Base-by-base conservation (phyloP, 2,329 filamentous ascomycete species). In the Aspergillus sojae region DNA sequence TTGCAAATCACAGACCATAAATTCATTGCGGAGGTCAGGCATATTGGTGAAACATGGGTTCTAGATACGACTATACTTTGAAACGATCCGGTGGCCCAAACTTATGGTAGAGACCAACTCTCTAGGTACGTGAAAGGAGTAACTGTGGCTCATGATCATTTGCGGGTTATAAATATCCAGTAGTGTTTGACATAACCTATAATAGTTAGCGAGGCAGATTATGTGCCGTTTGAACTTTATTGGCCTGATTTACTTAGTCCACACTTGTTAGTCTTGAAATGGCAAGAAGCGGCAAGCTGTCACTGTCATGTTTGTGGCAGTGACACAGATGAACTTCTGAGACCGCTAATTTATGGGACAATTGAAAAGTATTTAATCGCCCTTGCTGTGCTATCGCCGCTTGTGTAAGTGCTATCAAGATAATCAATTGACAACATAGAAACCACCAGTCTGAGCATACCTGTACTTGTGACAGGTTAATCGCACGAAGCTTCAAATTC, bases 11-110 rank as follows among this genome's bases (percentile, higher is more conserved):
- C 88, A 58, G 97, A 93, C 77, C 87, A 85, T 70, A 88, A 83
- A 75, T 99, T 99, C 77, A 85, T 88, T 57, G 86, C 88, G 19
- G 93, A 97, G 72, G 89, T 99, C 75, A 88, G 90, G 76, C 85
- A 90, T 69, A 95, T 99, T 76, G 95, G 93, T 39, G 91, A 94
- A 73, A 80, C 81, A 1, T 99, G 95, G 94, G 86, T 85, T 62
- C 92, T 93, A 1, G 93, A 93, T 91, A 4, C 80, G 45, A 50
- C 50, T 53, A 46, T 48, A n/a, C 16, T 39, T 12, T 62, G 26
- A 58, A 41, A 4, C 30, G 21, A 41, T 36, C 19, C 10, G 19
- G 23, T 50, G 26, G 45, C 41, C n/a, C 45, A 39, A 12, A n/a
- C 23, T 21, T 45, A 50, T 60, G 36, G 28, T 56, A 41, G 16